These are phyloP conservation scores for Populus hybrid DNA, from an alignment of 441 rosid species.

Conservation along the genomic window DNA sequence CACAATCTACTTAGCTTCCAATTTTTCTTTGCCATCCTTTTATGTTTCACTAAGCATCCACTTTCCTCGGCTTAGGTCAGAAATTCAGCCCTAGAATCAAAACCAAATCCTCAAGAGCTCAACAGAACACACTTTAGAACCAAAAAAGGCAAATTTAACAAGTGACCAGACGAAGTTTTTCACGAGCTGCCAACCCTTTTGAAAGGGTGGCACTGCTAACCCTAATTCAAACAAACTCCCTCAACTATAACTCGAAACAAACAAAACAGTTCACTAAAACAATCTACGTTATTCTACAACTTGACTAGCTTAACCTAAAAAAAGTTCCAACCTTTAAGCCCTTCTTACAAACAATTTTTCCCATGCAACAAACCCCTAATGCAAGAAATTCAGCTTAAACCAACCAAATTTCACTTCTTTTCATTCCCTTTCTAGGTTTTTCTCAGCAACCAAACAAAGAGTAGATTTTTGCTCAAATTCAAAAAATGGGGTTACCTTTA, in stretches of 20 bases:
- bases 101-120: background rate
- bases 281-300: background rate
- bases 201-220: background rate
- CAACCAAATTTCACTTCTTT: slow-evolving; percentile 17
- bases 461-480: slow-evolving; percentile 12
- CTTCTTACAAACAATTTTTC: background rate
- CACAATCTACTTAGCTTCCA: background rate
- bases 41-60: background rate
- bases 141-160: background rate
- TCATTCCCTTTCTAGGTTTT: slow-evolving; percentile 2
- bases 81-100: background rate
- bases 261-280: background rate
- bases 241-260: background rate
- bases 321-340: background rate
- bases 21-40: background rate
- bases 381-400: slow-evolving; percentile 27
- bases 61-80: background rate
- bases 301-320: background rate
- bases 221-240: background rate
- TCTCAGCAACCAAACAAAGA: slow-evolving; percentile 2
- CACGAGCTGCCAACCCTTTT: slow-evolving; percentile 3
- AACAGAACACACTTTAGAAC: background rate
- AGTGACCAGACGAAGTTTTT: background rate
- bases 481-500: slow-evolving; percentile 55
- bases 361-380: background rate